Evolutionary conservation across 176 grass and related monocot species (phyloP), one percentile per base, ranked within the genome.

Genomic region (Thinopyrum elongatum): DNA sequence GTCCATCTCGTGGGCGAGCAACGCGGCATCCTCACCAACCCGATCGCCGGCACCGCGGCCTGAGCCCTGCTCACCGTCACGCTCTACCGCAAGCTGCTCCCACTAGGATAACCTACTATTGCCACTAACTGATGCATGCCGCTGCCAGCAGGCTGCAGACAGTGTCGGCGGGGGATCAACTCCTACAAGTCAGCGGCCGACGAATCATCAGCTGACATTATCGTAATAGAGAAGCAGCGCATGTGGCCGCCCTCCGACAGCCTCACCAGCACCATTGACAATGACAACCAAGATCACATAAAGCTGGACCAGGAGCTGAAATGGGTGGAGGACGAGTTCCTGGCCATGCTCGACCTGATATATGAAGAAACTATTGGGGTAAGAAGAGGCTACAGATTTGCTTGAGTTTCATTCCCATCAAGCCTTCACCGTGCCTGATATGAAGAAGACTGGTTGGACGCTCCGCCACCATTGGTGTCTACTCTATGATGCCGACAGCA

Each of bases 151-250:
- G 12, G 39, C 39, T 41, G 2, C 2, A 41, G 11, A 12, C 9
- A 49, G 0, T 1, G 4, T 5, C 46, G 46, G 46, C 1, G 14
- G 46, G 44, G 14, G 46, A 49, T 49, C 46, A 49, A 16, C 46
- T 49, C 46, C 46, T 82, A 88, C 0, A 47, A 49, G 27, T 53
- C 84, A 25, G 75, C 14, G 44, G 12, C 74, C 26, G 84, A 69
- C 4, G 87, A 85, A 39, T 73, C 38, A 3, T 90, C 89, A 33
- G 77, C n/a, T 2, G 85, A 76, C 29, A 94, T 89, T 80, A 97
- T 97, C 73, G 87, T 90, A 14, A 94, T 97, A 8, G 94, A 97
- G 75, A 92, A 94, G 78, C 46, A 22, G 69, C 17, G 33, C 15
- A 6, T 66, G 2, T 60, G 49, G 4, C 83, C 85, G 8, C 89